A percentile compares a stretch with the other conserved stretches of the same genome.
Evolutionary conservation across 2,329 filamentous ascomycete species (phyloP).

Genomic region (Malbranchea zuffiana): DNA sequence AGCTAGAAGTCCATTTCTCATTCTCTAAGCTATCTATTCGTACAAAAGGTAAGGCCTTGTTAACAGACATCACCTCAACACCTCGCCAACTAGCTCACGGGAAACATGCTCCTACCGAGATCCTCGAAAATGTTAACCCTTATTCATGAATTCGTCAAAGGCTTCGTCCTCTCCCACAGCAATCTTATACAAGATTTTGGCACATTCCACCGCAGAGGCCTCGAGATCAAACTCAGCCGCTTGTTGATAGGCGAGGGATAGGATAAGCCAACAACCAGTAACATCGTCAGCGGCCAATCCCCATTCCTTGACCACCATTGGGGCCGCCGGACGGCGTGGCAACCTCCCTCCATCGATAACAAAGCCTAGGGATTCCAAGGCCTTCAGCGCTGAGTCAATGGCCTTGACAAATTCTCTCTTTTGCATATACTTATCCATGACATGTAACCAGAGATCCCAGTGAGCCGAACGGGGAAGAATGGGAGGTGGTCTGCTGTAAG

Average conservation of each 20-base stretch:
- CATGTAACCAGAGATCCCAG: no score
- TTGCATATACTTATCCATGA: no score
- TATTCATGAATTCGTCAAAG: slow-evolving; percentile 22
- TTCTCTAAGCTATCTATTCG: no score
- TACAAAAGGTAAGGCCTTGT: no score
- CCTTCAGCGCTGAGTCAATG: slow-evolving; percentile 17
- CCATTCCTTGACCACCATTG: no score
- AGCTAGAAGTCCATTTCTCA: no score
- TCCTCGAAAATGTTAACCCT: no score
- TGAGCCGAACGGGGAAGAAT: slow-evolving; percentile 20
- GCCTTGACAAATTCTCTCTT: slow-evolving; percentile 12
- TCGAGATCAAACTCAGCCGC: slow-evolving; percentile 15
- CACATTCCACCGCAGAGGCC: slow-evolving; percentile 22
- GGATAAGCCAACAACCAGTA: slow-evolving; percentile 22
- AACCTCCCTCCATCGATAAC: slow-evolving; percentile 18
- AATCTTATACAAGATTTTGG: slow-evolving; percentile 24
- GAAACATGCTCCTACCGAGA: no score
- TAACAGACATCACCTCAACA: no score
- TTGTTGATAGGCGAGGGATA: slow-evolving; percentile 19
- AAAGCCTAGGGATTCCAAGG: slow-evolving; percentile 20
- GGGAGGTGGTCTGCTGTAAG: slow-evolving; percentile 18
- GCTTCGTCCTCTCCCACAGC: slow-evolving; percentile 27
- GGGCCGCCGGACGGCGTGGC: slow-evolving; percentile 3
- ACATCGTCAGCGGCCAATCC: slow-evolving; percentile 19
- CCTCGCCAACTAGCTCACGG: no score